Conservation (phyloP, 306 rosid genomes). For the Rosa lucieae region DNA sequence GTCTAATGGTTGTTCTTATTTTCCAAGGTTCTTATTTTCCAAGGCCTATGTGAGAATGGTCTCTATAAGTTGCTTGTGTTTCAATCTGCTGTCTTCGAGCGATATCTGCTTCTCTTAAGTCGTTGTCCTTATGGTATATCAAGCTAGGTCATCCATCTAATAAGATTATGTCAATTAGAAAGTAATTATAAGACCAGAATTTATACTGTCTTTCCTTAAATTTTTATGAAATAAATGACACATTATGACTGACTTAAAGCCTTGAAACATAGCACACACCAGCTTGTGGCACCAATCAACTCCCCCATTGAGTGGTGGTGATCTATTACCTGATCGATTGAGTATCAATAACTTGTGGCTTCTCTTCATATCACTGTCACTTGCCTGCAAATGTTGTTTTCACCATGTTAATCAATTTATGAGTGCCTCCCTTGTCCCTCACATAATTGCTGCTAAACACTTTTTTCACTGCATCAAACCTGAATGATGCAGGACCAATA, state of each 20-base stretch:
- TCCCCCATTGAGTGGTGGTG: background rate
- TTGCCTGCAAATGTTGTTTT: background rate
- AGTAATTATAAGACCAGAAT: background rate
- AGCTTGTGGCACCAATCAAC: background rate
- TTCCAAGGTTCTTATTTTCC: background rate
- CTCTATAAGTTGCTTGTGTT: background rate
- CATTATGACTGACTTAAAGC: background rate
- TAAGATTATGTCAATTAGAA: too few species aligned
- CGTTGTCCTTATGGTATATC: background rate
- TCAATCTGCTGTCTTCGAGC: background rate
- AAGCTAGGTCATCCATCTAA: too few species aligned
- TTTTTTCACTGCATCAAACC: background rate
- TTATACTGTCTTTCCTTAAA: background rate
- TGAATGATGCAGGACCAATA: background rate
- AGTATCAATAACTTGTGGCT: background rate
- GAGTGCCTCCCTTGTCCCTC: background rate
- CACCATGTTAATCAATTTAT: background rate
- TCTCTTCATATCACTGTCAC: background rate
- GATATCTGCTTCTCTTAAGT: background rate
- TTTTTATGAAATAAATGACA: background rate
- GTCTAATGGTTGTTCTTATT: background rate
- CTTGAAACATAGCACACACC: background rate
- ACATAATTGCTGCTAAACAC: background rate
- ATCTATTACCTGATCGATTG: background rate
- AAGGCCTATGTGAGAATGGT: background rate